Percentiles rank a stretch among this genome's conserved stretches.
Evolutionary conservation across 176 grass and related monocot species (phyloP).

Genomic region (Oryza nivara): DNA sequence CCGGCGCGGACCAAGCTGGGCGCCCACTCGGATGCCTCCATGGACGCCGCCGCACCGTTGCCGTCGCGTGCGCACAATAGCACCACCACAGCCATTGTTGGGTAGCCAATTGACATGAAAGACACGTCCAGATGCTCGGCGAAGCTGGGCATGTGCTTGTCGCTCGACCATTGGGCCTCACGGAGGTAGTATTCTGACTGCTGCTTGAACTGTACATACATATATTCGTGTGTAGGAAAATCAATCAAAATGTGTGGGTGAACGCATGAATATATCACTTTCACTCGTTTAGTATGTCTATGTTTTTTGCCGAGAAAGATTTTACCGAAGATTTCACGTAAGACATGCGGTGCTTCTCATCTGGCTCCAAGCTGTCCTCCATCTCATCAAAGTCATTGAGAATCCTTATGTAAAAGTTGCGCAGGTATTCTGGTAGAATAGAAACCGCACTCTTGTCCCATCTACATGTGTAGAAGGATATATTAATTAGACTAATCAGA

Average conservation of each 20-base stretch:
- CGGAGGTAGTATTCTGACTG: conserved; percentile 20
- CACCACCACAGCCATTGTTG: neutral
- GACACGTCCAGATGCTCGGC: conserved; percentile 26
- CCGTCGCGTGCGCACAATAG: conserved; percentile 3
- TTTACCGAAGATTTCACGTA: conserved; percentile 36
- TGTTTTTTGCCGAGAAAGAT: too few species aligned
- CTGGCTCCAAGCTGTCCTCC: neutral
- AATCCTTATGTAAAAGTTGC: neutral
- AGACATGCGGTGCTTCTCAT: conserved; percentile 34
- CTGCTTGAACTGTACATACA: conserved; percentile 20
- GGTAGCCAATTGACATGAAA: neutral
- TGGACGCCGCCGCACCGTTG: neutral
- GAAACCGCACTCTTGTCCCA: conserved; percentile 17
- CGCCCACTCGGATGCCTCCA: conserved; percentile 41
- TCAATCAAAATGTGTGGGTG: too few species aligned
- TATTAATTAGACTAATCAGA: too few species aligned
- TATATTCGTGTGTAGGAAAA: too few species aligned
- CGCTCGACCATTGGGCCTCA: conserved; percentile 33
- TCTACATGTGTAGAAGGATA: neutral
- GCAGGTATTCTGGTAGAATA: conserved; percentile 24
- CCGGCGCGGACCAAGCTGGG: conserved; percentile 4
- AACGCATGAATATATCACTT: too few species aligned
- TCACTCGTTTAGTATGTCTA: too few species aligned
- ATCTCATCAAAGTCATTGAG: conserved; percentile 3
- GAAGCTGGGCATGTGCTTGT: conserved; percentile 37